These are phyloP conservation scores for Stachybotrys chartarum DNA, from an alignment of 2,329 filamentous ascomycete species.

Conservation along the genomic window DNA sequence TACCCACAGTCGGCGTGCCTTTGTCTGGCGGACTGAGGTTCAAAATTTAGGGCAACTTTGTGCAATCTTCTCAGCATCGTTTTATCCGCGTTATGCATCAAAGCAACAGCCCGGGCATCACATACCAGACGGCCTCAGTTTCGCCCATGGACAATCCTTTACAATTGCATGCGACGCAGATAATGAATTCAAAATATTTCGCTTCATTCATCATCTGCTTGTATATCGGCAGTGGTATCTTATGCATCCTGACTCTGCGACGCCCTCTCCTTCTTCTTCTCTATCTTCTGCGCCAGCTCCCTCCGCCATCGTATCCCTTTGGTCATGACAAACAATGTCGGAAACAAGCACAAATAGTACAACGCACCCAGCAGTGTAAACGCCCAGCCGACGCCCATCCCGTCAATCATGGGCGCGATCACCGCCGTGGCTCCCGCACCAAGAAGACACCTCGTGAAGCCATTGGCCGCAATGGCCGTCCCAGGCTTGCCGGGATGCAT, in stretches of 20 bases:
- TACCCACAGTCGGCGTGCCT: too few species aligned
- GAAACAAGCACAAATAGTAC: conserved; percentile 30
- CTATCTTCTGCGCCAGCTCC: conserved; percentile 19
- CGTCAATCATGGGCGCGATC: conserved; percentile 43
- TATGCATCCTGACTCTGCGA: neutral
- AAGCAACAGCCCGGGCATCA: neutral
- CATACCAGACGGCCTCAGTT: too few species aligned
- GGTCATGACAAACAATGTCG: conserved; percentile 32
- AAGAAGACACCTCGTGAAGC: conserved; percentile 46
- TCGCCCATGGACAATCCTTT: too few species aligned
- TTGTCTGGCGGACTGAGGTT: neutral
- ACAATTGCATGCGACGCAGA: too few species aligned
- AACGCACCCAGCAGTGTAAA: conserved; percentile 40
- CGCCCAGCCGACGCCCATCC: conserved; percentile 43
- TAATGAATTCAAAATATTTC: too few species aligned
- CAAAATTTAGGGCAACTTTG: neutral
- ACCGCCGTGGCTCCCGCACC: conserved; percentile 45
- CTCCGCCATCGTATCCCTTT: conserved; percentile 37
- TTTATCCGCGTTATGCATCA: neutral
- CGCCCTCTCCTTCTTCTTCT: conserved; percentile 11
- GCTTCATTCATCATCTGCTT: too few species aligned
- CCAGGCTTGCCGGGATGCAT: conserved; percentile 45
- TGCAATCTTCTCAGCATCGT: neutral
- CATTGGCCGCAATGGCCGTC: conserved; percentile 49
- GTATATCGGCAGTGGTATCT: neutral